Evolutionary conservation across 2,329 filamentous ascomycete species (phyloP).

Genomic region (Raffaelea ambrosiae): DNA sequence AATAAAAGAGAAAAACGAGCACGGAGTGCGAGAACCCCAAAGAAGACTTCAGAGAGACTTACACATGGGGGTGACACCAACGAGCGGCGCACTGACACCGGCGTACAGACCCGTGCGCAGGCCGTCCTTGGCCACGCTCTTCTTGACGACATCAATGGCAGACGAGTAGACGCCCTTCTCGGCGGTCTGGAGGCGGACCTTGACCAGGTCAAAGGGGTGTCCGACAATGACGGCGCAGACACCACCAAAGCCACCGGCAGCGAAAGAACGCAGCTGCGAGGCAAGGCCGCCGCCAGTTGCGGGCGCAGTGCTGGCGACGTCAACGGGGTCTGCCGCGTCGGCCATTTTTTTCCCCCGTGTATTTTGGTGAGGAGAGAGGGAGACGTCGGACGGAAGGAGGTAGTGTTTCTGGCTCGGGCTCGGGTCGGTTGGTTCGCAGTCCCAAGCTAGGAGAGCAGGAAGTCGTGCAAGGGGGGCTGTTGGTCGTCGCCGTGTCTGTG

Average conservation of each 20-base stretch:
- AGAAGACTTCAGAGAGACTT: slow-evolving; percentile 31
- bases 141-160: slow-evolving; percentile 85
- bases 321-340: slow-evolving; percentile 12
- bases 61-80: slow-evolving; percentile 99
- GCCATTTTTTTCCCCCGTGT: slow-evolving; percentile 2
- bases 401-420: too few species aligned
- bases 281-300: slow-evolving; percentile 25
- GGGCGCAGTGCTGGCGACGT: slow-evolving; percentile 20
- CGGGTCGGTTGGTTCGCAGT: too few species aligned
- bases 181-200: slow-evolving; percentile 93
- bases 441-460: too few species aligned
- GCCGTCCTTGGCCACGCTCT: slow-evolving; percentile 81
- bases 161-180: slow-evolving; percentile 86
- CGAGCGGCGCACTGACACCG: slow-evolving; percentile 89
- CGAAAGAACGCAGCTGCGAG: slow-evolving; percentile 66
- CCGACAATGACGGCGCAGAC: slow-evolving; percentile 90
- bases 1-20: not conserved
- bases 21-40: too few species aligned
- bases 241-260: slow-evolving; percentile 85
- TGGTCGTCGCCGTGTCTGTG: too few species aligned
- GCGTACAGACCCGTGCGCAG: slow-evolving; percentile 77
- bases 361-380: not conserved
- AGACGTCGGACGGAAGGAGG: not conserved
- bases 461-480: too few species aligned
- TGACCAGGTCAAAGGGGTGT: slow-evolving; percentile 96